These are phyloP conservation scores for Oryza meridionalis DNA, from an alignment of 176 grass and related monocot genomes.

Conservation along the genomic window DNA sequence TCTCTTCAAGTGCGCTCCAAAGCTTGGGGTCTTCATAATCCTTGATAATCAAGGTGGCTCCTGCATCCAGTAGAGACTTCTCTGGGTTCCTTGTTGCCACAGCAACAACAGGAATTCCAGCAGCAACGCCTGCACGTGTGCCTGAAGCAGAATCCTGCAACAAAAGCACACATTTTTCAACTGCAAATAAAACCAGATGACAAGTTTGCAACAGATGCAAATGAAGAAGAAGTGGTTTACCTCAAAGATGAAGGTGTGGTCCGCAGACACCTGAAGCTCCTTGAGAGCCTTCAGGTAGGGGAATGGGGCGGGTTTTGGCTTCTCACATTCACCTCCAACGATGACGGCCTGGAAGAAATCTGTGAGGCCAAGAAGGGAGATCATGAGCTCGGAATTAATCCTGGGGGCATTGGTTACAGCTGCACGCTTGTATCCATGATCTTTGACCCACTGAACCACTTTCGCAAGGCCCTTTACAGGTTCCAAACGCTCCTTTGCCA, in stretches of 20 bases:
- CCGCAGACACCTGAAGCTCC: constrained; percentile 61
- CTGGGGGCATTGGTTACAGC: constrained; percentile 93
- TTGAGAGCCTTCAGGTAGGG: constrained; percentile 82
- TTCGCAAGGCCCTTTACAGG: constrained; percentile 71
- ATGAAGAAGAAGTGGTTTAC: constrained; percentile 12
- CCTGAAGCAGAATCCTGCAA: constrained; percentile 79
- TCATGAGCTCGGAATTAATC: constrained; percentile 86
- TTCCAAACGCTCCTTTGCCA: constrained; percentile 63
- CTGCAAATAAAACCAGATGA: neutral
- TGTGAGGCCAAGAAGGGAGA: constrained; percentile 75
- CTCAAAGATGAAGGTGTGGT: constrained; percentile 84
- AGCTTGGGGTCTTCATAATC: constrained; percentile 86
- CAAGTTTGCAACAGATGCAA: neutral
- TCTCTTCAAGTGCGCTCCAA: constrained; percentile 69
- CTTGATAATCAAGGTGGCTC: constrained; percentile 73
- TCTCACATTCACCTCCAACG: constrained; percentile 78
- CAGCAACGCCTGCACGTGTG: constrained; percentile 75
- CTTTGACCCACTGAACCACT: constrained; percentile 70
- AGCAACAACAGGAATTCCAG: constrained; percentile 67
- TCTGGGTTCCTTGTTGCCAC: constrained; percentile 83
- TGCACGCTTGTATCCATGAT: constrained; percentile 66
- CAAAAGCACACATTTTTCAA: neutral
- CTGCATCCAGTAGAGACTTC: constrained; percentile 69
- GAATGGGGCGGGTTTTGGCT: constrained; percentile 79
- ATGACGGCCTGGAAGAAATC: constrained; percentile 85